Percentiles rank a stretch among this genome's conserved stretches.
Conservation (phyloP, 1,139 yeast species). For the Lodderomyces pseudojiufengensis region DNA sequence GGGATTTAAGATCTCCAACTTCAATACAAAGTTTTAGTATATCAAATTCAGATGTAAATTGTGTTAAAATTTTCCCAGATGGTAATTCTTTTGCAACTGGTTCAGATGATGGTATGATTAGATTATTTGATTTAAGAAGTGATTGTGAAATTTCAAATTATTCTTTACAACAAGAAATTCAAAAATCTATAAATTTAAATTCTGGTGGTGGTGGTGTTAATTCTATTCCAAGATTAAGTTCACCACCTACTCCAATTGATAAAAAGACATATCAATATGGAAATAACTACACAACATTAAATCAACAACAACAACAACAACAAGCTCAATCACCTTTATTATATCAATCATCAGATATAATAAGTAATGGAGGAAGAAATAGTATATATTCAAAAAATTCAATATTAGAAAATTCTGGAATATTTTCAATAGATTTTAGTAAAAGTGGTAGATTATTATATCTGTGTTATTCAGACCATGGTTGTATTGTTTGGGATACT, state of each 20-base stretch:
- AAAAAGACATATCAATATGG: conserved; percentile 3
- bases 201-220: background rate
- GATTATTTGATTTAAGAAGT: conserved; percentile 71
- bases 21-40: conserved; percentile 61
- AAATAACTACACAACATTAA: background rate
- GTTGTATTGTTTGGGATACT: conserved; percentile 78
- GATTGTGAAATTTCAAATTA: conserved; percentile 67
- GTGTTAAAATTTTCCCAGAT: conserved; percentile 65
- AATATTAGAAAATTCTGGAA: conserved; percentile 56
- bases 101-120: conserved; percentile 74
- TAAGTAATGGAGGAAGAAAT: conserved; percentile 3
- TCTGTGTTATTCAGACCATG: conserved; percentile 72
- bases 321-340: conserved; percentile 5
- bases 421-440: conserved; percentile 70
- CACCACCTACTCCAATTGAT: conserved; percentile 3
- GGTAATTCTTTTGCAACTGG: conserved; percentile 68
- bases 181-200: conserved; percentile 2
- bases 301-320: conserved; percentile 2
- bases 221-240: conserved; percentile 2
- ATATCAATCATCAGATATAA: conserved; percentile 2
- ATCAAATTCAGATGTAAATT: conserved; percentile 64
- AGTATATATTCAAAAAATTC: conserved; percentile 16
- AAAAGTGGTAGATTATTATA: conserved; percentile 72
- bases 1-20: conserved; percentile 60
- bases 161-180: conserved; percentile 23